Evolutionary conservation across 73 alveolate species (phyloP).

Genomic region (Paramecium tetraurelia): DNA sequence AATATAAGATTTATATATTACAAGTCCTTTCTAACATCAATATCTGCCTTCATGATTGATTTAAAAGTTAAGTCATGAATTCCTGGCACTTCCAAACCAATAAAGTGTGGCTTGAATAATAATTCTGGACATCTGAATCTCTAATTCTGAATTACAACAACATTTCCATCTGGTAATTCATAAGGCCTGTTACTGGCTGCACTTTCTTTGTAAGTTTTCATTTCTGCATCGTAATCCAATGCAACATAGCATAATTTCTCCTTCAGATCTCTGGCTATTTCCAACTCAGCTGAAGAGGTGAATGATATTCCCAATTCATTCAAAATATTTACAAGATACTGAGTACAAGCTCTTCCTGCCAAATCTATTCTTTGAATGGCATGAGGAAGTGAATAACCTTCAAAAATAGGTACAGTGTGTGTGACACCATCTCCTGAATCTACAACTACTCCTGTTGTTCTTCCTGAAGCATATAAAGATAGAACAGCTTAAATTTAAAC

Average conservation of each 20-base stretch:
- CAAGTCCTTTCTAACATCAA: constrained; percentile 89
- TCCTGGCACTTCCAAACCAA: constrained; percentile 85
- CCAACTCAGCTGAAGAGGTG: constrained; percentile 79
- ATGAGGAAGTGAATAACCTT: constrained; percentile 89
- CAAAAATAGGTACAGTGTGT: constrained; percentile 86
- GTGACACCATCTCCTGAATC: constrained; percentile 94
- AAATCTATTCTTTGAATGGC: constrained; percentile 87
- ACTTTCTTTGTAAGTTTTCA: neutral
- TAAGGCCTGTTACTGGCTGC: constrained; percentile 27
- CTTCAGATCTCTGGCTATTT: constrained; percentile 62
- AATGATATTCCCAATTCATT: constrained; percentile 77
- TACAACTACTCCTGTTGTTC: constrained; percentile 92
- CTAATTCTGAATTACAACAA: constrained; percentile 33
- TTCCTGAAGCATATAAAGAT: constrained; percentile 90
- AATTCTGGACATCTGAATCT: constrained; percentile 87
- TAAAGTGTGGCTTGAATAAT: constrained; percentile 80
- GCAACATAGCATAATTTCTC: constrained; percentile 55
- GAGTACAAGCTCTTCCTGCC: constrained; percentile 92
- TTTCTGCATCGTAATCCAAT: constrained; percentile 35
- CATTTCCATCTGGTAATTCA: constrained; percentile 64
- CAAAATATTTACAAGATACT: constrained; percentile 74
- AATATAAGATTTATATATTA: neutral
- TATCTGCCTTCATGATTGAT: constrained; percentile 94
- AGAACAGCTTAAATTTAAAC: constrained; percentile 86
- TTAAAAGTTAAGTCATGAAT: constrained; percentile 87